Base-by-base conservation (phyloP, 257 asterid genomes). In the Gentiana dahurica region DNA sequence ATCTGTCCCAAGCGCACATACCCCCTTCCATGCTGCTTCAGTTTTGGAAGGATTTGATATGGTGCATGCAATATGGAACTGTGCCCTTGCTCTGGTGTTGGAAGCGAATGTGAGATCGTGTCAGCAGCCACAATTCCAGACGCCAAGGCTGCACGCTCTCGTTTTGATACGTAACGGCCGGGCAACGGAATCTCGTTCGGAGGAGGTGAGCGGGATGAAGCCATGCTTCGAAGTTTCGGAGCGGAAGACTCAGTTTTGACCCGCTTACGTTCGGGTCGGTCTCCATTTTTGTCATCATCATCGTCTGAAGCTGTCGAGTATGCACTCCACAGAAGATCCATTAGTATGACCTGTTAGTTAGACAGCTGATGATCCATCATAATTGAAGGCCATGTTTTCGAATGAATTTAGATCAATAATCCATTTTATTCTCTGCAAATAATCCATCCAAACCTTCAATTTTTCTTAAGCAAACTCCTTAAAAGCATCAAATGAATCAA, bases 161-260 rank as follows among this genome's bases (percentile, higher is more conserved):
- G 73, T 75, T 92, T 88, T 3, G 99, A 88, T 59, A 92, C 46
- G 79, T 85, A 85, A 58, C 93, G 70, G 49, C 97, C 98, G 10
- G 89, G 82, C 57, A 83, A 37, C 1, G 79, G 87, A 59, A 77
- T 59, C 64, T 79, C 79, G 38, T 61, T 41, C 32, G 72, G 69
- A 51, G 38, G 63, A 65, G 9, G 57, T 13, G 76, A 47, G 57
- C 44, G 70, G 57, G 35, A 38, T 46, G 52, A 33, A 44, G 71
- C 72, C 24, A 58, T 9, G 2, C 49, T 52, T 11, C 52, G 47
- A 44, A 61, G 52, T 36, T 38, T 34, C 5, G 57, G 47, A 4
- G 55, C 38, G 34, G 43, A 38, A 2, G 59, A 44, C 15, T 76
- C 68, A 12, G 67, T 46, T 68, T 71, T 71, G 45, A 51, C 12